A percentile compares a stretch with the other conserved stretches of the same genome.
Evolutionary conservation across 2,329 filamentous ascomycete genomes (phyloP).

Genomic region (Diaporthe sp.): DNA sequence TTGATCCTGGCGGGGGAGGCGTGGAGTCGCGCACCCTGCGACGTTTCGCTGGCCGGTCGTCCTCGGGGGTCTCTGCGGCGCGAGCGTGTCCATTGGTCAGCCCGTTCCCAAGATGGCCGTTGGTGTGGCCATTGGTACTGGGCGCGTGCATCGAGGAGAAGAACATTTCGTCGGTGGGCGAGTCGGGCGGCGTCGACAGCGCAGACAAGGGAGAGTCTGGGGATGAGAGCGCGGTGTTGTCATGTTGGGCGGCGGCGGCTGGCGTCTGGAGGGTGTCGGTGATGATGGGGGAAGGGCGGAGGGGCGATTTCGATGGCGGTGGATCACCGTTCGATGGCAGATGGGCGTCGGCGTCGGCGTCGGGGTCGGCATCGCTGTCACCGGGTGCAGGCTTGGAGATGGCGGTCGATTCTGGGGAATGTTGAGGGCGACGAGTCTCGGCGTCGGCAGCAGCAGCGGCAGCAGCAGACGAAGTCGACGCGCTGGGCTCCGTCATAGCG

Average conservation of each 20-base stretch:
- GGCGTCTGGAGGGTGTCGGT: conserved; percentile 21
- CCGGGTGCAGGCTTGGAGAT: neutral
- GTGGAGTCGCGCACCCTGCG: conserved; percentile 67
- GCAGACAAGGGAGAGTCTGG: conserved; percentile 37
- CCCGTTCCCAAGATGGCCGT: conserved; percentile 45
- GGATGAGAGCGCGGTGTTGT: conserved; percentile 17
- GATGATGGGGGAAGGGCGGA: conserved; percentile 29
- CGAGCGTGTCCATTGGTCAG: conserved; percentile 40
- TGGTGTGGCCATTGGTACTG: conserved; percentile 39
- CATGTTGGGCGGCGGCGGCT: conserved; percentile 15
- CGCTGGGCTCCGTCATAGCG: conserved; percentile 69
- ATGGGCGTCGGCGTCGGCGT: conserved; percentile 7
- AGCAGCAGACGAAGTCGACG: conserved; percentile 35
- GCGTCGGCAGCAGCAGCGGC: neutral
- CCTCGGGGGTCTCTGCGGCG: conserved; percentile 47
- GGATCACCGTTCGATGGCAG: neutral
- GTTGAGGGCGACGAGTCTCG: conserved; percentile 5
- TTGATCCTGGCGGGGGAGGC: conserved; percentile 49
- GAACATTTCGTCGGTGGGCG: conserved; percentile 19
- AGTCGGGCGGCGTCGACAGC: conserved; percentile 35
- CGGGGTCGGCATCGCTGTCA: neutral
- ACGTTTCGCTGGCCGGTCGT: conserved; percentile 72
- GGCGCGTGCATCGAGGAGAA: neutral
- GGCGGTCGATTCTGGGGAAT: neutral
- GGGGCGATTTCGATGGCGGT: neutral